A percentile compares a stretch with the other conserved stretches of the same genome.
phyloP scores from a whole-genome alignment of 805 yeast species.

The Barnettozyma vustinii region DNA sequence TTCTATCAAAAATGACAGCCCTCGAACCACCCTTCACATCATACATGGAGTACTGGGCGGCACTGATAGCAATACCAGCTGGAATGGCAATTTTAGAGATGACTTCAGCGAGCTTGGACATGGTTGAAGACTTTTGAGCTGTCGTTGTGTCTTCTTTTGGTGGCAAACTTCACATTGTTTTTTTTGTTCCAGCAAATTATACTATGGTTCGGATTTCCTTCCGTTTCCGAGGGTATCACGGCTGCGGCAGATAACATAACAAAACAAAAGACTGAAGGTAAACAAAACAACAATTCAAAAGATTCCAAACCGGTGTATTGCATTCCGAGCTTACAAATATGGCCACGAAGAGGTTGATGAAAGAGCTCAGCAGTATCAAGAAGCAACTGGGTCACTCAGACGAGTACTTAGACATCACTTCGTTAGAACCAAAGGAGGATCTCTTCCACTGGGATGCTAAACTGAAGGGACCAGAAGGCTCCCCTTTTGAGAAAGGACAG shows the following conservation, averaged over 20 bases:
- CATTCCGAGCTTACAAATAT: constrained; percentile 5
- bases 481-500: constrained; percentile 46
- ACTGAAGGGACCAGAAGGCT: constrained; percentile 46
- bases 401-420: constrained; percentile 30
- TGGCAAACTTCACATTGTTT: constrained; percentile 7
- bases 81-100: constrained; percentile 59
- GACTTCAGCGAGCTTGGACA: constrained; percentile 38
- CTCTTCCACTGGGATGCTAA: constrained; percentile 47
- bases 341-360: constrained; percentile 31
- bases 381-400: constrained; percentile 22
- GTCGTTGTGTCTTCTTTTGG: constrained; percentile 2
- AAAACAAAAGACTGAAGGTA: neutral
- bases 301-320: neutral
- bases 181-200: neutral
- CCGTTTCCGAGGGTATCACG: neutral
- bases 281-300: neutral
- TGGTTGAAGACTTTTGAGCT: constrained; percentile 7
- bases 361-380: constrained; percentile 30
- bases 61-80: constrained; percentile 60
- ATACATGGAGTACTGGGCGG: constrained; percentile 79
- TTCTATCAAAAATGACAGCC: constrained; percentile 91
- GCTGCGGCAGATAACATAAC: neutral
- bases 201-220: neutral
- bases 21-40: constrained; percentile 96
- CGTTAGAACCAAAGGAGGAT: constrained; percentile 43